Conservation (phyloP, 441 rosid genomes). For the Syzygium malaccense region DNA sequence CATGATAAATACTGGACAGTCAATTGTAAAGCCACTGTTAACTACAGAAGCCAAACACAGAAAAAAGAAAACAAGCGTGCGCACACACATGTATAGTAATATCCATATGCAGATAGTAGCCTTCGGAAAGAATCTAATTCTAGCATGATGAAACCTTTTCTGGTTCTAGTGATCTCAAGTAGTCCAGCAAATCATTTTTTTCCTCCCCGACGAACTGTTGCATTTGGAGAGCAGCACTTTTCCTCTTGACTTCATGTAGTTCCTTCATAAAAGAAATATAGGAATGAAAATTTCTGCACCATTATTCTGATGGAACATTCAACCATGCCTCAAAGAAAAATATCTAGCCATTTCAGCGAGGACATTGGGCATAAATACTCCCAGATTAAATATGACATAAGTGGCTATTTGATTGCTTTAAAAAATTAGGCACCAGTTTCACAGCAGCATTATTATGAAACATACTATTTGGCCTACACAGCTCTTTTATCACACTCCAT, state of each 20-base stretch:
- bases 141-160: slow-evolving; percentile 57
- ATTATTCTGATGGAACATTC: neutral
- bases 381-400: neutral
- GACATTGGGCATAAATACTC: neutral
- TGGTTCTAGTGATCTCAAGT: slow-evolving; percentile 83
- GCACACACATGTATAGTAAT: neutral
- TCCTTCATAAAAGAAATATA: slow-evolving; percentile 43
- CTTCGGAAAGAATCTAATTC: neutral
- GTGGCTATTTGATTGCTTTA: neutral
- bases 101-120: neutral
- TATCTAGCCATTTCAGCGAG: neutral
- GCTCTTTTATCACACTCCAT: neutral
- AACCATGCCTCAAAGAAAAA: neutral
- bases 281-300: neutral
- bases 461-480: neutral
- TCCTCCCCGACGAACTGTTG: slow-evolving; percentile 98
- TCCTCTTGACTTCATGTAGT: slow-evolving; percentile 71
- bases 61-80: neutral
- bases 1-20: neutral
- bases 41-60: neutral
- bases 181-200: slow-evolving; percentile 90
- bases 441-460: neutral
- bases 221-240: slow-evolving; percentile 92
- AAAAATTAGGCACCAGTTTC: neutral
- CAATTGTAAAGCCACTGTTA: neutral